Evolutionary conservation across 1,139 yeast genomes (phyloP), one percentile per base, ranked within the genome.

Genomic region (Yamadazyma blattariae): DNA sequence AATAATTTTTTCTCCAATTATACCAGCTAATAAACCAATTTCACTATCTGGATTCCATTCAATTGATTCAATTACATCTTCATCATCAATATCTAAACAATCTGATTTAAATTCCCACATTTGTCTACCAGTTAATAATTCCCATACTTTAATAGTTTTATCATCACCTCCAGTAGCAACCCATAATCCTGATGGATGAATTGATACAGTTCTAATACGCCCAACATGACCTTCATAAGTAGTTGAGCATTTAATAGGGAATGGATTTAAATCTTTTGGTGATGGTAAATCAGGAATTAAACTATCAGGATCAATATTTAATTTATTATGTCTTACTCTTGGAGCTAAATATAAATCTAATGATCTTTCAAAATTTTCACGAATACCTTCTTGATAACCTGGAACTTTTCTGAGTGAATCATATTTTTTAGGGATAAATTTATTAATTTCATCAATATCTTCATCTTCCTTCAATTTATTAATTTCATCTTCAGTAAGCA

Each of bases 161-260:
- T 92, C 99, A 57, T 92, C 98, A 18, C 96, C 86, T 37, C 97
- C 98, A 8, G 98, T 92, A 16, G 98, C 98, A 44, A 92, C 69
- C 92, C 96, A 92, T 50, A 85, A 71, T 7, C 98, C 99, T 34
- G 81, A 74, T 35, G 96, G 95, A 57, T 92, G 96, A 34, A 90
- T 75, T 10, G 92, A 78, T 28, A 92, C 59, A 3, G 94, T 71
- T 59, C 98, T 81, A 35, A 94, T 82, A 51, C 82, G 82, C 33
- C 84, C 95, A 29, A 67, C 64, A 56, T 92, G 98, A 22, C 98
- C 98, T 44, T 72, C 72, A 59, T 79, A 92, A 3, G 80, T 62
- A 3, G 96, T 89, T 4, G 97, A 84, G 50, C 94, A 82, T 56
- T 82, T 79, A 55, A 89, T 87, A 30, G 99, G 99, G 80, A 94